phyloP scores from a whole-genome alignment of 192 early-diverging fungal species.

The Rhizophagus clarus region DNA sequence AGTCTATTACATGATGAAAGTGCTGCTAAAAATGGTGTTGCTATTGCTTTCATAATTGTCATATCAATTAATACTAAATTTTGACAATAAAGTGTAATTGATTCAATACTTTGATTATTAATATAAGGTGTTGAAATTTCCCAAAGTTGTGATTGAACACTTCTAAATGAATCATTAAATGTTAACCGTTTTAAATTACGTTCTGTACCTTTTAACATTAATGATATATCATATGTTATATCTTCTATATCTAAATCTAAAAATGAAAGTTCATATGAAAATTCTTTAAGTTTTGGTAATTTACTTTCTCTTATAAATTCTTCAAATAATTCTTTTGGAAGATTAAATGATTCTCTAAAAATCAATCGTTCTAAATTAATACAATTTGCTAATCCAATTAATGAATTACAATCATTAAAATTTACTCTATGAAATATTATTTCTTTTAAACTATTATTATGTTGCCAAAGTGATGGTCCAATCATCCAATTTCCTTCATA shows the following conservation, averaged over 20 bases:
- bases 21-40: background rate
- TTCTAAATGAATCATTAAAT: background rate
- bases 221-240: background rate
- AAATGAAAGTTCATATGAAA: background rate
- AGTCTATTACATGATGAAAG: background rate
- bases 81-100: background rate
- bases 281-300: background rate
- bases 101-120: background rate
- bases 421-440: background rate
- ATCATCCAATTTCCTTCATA: background rate
- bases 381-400: background rate
- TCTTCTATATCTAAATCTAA: background rate
- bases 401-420: background rate
- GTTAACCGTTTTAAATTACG: background rate
- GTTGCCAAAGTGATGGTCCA: background rate
- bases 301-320: background rate
- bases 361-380: background rate
- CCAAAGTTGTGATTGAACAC: background rate
- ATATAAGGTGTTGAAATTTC: background rate
- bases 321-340: background rate
- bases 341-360: background rate
- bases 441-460: background rate
- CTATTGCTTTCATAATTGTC: background rate
- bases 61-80: background rate
- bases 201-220: background rate